phyloP scores from a whole-genome alignment of 108 stramenopile genomes.

The Discostella stelligeroides region DNA sequence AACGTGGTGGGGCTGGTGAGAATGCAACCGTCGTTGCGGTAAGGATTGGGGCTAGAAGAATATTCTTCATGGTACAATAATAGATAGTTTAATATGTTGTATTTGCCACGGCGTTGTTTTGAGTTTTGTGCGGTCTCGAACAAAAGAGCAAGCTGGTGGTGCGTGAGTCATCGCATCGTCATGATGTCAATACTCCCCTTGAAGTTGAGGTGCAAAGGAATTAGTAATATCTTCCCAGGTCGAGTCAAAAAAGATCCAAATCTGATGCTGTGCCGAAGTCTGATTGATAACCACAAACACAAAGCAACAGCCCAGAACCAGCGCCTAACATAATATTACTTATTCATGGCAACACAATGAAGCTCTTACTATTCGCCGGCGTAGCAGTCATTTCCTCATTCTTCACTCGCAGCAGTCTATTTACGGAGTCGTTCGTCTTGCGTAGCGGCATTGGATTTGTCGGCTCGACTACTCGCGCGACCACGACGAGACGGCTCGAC shows the following conservation, averaged over 20 bases:
- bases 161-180: too few relatives aligned
- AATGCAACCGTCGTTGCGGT: conserved; percentile 31
- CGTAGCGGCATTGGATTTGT: background rate
- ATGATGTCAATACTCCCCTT: too few relatives aligned
- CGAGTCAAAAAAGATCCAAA: too few relatives aligned
- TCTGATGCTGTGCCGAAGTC: too few relatives aligned
- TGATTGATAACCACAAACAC: too few relatives aligned
- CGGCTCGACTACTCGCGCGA: background rate
- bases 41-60: conserved; percentile 28
- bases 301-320: too few relatives aligned
- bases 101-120: too few relatives aligned
- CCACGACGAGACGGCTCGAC: background rate
- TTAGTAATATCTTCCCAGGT: background rate
- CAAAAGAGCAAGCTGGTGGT: too few relatives aligned
- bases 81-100: too few relatives aligned
- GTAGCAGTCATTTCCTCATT: background rate
- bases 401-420: background rate
- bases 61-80: conserved; percentile 36
- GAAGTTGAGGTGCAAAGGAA: background rate
- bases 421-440: background rate
- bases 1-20: conserved; percentile 40
- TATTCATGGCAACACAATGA: background rate
- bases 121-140: too few relatives aligned
- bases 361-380: background rate
- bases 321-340: too few relatives aligned